These are phyloP conservation scores for Esteya vermicola DNA, from an alignment of 2,329 filamentous ascomycete species.

Conservation along the genomic window DNA sequence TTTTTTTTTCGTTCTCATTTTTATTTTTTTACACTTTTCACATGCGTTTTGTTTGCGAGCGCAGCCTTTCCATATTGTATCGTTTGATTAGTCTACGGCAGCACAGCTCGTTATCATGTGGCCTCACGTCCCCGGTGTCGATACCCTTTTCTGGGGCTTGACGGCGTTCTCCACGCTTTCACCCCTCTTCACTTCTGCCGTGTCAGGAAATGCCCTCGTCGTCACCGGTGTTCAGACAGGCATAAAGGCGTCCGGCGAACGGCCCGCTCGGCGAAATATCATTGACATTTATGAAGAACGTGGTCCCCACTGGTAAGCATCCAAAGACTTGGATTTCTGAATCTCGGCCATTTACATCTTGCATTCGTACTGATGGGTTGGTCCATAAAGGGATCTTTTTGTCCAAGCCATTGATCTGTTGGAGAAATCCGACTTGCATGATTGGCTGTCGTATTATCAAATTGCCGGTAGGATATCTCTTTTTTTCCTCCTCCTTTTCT, in stretches of 20 bases:
- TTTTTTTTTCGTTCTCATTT: neutral
- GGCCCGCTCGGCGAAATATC: conserved; percentile 32
- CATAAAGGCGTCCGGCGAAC: conserved; percentile 20
- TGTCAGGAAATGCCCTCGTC: conserved; percentile 14
- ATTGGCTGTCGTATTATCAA: conserved; percentile 35
- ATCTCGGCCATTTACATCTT: no score
- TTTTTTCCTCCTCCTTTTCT: neutral
- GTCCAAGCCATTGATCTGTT: conserved; percentile 29
- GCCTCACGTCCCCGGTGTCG: no score
- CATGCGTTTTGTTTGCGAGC: no score
- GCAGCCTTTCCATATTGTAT: no score
- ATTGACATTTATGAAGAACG: conserved; percentile 26
- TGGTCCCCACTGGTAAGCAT: conserved; percentile 31
- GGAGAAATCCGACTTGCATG: conserved; percentile 23
- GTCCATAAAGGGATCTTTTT: conserved; percentile 31
- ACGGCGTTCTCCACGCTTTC: no score
- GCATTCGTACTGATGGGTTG: no score
- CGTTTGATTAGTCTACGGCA: no score
- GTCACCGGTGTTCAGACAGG: conserved; percentile 24
- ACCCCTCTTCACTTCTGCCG: neutral
- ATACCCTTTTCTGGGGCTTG: no score
- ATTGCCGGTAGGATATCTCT: conserved; percentile 28
- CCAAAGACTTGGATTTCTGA: no score
- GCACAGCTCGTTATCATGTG: no score
- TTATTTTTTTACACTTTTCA: neutral